Evolutionary conservation across 192 early-diverging fungal genomes (phyloP), one percentile per base, ranked within the genome.

Genomic region (Coemansia sp.): DNA sequence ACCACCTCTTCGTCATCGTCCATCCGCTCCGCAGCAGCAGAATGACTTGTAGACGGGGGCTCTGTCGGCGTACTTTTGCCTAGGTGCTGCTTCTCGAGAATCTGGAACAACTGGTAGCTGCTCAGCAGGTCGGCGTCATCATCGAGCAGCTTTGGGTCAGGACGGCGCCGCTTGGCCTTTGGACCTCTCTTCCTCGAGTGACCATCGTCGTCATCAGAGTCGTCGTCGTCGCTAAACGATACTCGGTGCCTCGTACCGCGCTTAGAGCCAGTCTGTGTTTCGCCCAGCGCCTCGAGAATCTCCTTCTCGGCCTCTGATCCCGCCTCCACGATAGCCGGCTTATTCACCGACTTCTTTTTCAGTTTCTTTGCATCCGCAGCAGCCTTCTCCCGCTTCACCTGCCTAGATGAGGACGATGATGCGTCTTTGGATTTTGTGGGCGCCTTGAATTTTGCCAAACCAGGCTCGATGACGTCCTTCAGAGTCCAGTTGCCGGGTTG

Each of bases 401-500:
- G 80, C 82, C 89, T 85, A 11, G 62, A 47, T 13, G 62, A 31
- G 16, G 57, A 31, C 29, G 57, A 60, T 18, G 57, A 60, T 18
- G 33, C 62, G 18, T 72, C 66, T 24, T 55, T 50, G 57, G 72
- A 52, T 29, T 64, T 72, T 29, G 62, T 71, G 27, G 78, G 66
- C 10, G 33, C 66, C 33, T 84, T 79, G 55, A 79, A 81, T 33
- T 29, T 38, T 11, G 71, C 74, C 55, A 65, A 27, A 8, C 47
- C 13, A 10, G 71, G 64, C 53, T 65, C 29, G 15, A 74, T 62
- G 0, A 66, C 65, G 10, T 64, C 68, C 11, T 77, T 72, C 57
- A 84, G 58, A 33, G 82, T 70, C 82, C 82, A 80, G 43, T 81
- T 90, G 81, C 94, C 92, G 65, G 90, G 83, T 63, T 91, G 87